Conservation (phyloP, 2,329 filamentous ascomycete species). For the Xylaria sp. region DNA sequence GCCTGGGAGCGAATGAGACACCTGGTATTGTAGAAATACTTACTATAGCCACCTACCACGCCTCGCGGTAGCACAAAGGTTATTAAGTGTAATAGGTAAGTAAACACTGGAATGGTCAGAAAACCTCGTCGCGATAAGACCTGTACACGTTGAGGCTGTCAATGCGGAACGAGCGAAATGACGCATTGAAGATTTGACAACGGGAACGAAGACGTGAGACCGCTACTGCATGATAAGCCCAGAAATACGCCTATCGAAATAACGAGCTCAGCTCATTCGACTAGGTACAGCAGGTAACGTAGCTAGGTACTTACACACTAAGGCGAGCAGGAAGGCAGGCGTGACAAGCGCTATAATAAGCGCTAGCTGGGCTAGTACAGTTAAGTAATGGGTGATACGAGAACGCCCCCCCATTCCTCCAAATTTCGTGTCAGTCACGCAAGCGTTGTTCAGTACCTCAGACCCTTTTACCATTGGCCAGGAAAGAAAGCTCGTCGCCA, state of each 20-base stretch:
- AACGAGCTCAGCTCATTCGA: conserved; percentile 21
- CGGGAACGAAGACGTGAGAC: conserved; percentile 14
- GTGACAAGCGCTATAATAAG: conserved; percentile 14
- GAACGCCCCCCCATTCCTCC: background rate
- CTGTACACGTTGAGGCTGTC: background rate
- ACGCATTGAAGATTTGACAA: conserved; percentile 10
- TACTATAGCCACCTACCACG: background rate
- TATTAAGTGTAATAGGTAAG: background rate
- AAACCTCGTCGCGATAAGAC: background rate
- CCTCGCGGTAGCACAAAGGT: background rate
- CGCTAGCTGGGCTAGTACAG: conserved; percentile 1
- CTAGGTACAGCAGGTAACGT: conserved; percentile 4
- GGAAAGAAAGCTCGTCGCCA: background rate
- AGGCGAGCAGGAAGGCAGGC: background rate
- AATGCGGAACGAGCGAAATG: background rate
- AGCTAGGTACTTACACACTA: conserved; percentile 2
- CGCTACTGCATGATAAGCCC: conserved; percentile 29
- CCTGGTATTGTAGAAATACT: conserved; percentile 3
- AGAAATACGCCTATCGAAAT: conserved; percentile 34
- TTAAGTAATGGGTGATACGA: background rate
- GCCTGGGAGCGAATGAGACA: background rate
- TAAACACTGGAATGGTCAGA: background rate
- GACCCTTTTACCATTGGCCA: conserved; percentile 9
- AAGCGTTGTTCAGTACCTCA: background rate
- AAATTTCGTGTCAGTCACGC: background rate